Percentiles rank a stretch among this genome's conserved stretches.
phyloP scores from a whole-genome alignment of 805 yeast genomes.

The Zygosaccharomyces bisporus region DNA sequence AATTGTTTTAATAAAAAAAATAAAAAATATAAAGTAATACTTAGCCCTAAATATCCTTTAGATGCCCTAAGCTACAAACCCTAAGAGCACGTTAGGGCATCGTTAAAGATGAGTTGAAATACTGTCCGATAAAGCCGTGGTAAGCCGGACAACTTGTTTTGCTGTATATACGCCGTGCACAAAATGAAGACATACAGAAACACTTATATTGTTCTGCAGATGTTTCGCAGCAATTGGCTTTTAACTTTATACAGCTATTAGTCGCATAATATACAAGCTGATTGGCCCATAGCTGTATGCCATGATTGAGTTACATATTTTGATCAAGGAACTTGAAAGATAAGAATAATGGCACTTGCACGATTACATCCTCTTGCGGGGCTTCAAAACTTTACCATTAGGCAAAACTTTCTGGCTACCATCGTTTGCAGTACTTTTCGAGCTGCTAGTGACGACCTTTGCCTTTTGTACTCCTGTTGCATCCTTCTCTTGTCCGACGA shows the following conservation, averaged over 20 bases:
- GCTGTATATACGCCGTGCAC: too few relatives aligned
- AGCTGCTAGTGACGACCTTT: slow-evolving; percentile 16
- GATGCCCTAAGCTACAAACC: too few relatives aligned
- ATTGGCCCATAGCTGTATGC: too few relatives aligned
- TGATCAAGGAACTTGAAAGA: background rate
- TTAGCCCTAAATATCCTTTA: background rate
- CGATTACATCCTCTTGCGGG: slow-evolving; percentile 34
- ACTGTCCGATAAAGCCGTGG: too few relatives aligned
- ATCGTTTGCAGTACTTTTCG: slow-evolving; percentile 36
- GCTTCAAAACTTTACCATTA: slow-evolving; percentile 55
- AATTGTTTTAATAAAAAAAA: background rate
- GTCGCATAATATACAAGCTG: too few relatives aligned
- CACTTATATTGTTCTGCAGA: slow-evolving; percentile 3
- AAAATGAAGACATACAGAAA: slow-evolving; percentile 7
- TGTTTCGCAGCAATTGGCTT: too few relatives aligned
- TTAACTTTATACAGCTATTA: too few relatives aligned
- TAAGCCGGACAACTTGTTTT: too few relatives aligned
- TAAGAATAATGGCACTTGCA: slow-evolving; percentile 17
- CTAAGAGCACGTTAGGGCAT: too few relatives aligned
- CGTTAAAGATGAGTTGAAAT: too few relatives aligned
- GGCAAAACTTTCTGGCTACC: slow-evolving; percentile 49
- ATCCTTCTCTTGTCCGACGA: too few relatives aligned
- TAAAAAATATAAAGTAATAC: background rate
- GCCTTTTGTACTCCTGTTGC: slow-evolving; percentile 11
- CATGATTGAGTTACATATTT: background rate